Evolutionary conservation across 306 rosid genomes (phyloP), one percentile per base, ranked within the genome.

Genomic region (Quercus glauca): DNA sequence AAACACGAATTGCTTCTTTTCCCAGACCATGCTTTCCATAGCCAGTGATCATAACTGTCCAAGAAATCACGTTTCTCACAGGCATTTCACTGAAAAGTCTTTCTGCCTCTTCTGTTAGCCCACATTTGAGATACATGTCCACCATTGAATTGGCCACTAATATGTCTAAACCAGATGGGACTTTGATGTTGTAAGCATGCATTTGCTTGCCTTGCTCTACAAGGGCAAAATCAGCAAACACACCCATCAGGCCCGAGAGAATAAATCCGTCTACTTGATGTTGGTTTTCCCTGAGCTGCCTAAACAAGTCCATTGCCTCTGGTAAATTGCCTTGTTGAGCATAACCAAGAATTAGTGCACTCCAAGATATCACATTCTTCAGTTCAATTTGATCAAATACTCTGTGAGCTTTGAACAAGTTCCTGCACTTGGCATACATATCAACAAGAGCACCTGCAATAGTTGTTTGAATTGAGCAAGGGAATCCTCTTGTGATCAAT

Each of bases 21-120:
- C 91, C 89, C 12, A 87, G 70, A 80, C 96, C 93, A 28, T 91
- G 93, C 69, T 89, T 91, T 53, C 90, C 93, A 23, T 79, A 89
- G 25, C 93, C 90, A 10, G 92, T 91, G 81, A 91, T 88, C 96
- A 89, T 91, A 43, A 81, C 84, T 29, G 96, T 89, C 93, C 92
- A 89, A 1, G 93, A 89, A 78, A 91, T 82, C 29, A 89, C 86
- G 82, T 91, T 85, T 77, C 81, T 86, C 35, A 41, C 33, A 0
- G 52, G 83, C 79, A 79, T 88, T 81, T 87, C 86, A 72, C 83
- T 68, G 78, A 91, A 88, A 23, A 88, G 69, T 53, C 81, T 75
- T 71, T 86, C 85, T 29, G 92, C 91, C n/a, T 83, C 83, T 25
- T 88, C 85, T 18, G 83, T 78, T 33, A 78, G 70, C 43, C 96